Base-by-base conservation (phyloP, 2,329 filamentous ascomycete species). In the Xylariales sp. region DNA sequence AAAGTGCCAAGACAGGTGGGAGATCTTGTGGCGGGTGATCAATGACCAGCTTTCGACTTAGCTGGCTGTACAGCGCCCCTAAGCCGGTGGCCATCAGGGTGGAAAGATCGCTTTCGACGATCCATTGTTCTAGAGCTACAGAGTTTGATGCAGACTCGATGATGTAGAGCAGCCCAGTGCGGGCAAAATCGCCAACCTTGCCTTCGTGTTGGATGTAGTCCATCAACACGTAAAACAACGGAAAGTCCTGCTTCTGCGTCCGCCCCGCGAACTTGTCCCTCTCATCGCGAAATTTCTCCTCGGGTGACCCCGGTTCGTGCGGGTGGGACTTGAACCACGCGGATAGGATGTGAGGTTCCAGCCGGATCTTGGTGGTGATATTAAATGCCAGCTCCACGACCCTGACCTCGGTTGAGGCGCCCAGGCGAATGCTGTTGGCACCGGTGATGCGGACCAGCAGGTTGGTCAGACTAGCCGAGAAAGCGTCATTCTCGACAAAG, bases 201-300 rank as follows among this genome's bases (percentile, higher is more conserved):
- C 93, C 93, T 57, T 96, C 91, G 49, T 95, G 85, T 55, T 98
- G 91, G 37, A 98, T 94, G 57, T 95, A 95, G 58, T 98, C 90
- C 57, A 98, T 87, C 48, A 98, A 70, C 28, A 97, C 77, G 58
- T 97, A 97, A 64, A 96, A 97, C 2, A 98, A 66, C 1, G 93
- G 93, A 49, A 98, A 98, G 55, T 97, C 91, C 48, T 89, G 86
- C 59, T 89, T 85, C 55, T 94, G 85, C 5, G 87, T 93, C 34
- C 84, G 79, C 4, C 89, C 90, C 1, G 86, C 85, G 58, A 95
- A 95, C 46, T 79, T 81, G 37, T 84, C 75, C 44, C 76, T 73
- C 38, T 72, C 70, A 19, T 67, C 61, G 14, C 61, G 62, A 29
- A 62, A 60, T 38, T 52, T 64, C 17, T 61, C 72, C 50, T 60